Evolutionary conservation across 1,284 basidiomycete species (phyloP), one percentile per base, ranked within the genome.

Genomic region (Golubevia sp.): DNA sequence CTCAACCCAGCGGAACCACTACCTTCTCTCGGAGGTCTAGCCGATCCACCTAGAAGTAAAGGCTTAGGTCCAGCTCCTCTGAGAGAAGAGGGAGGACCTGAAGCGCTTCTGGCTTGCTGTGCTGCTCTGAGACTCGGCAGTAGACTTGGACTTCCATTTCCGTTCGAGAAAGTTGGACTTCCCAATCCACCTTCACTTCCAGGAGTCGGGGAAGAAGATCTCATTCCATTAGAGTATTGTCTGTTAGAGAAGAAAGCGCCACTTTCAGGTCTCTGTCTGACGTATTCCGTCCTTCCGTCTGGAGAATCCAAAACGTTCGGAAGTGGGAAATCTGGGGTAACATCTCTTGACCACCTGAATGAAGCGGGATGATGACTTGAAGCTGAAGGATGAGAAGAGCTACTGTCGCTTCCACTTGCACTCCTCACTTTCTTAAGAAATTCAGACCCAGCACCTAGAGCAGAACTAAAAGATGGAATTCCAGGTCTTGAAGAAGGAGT

Each of bases 281-380:
- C 58, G 60, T 70, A 76, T 50, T 76, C 72, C 62, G 67, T 67
- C 15, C 72, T 61, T 0, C 70, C 72, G 15, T 67, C 68, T 1
- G 74, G 74, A 30, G 68, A 70, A 56, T 76, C 71, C 2, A 67
- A 20, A 3, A 76, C 74, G 48, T 76, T 73, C 3, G 76, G 76
- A 18, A 77, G 24, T 2, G 76, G 76, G n/a, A 77, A 70, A 44
- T 80, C 69, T 15, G 77, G 71, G 64, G 73, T 73, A 2, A 64
- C 66, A 1, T 74, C 69, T 11, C 69, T 55, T 2, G 74, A 76
- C 76, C 76, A 78, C 1, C 70, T 61, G 3, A 69, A 56, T 60
- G 68, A 68, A 15, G 71, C 69, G 1, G 67, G 72, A 3, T 66
- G 66, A 23, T 38, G 63, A 21, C 66, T 71, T 5, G 67, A 74